Evolutionary conservation across 192 early-diverging fungal genomes (phyloP), one percentile per base, ranked within the genome.

Genomic region (Linnemannia exigua): DNA sequence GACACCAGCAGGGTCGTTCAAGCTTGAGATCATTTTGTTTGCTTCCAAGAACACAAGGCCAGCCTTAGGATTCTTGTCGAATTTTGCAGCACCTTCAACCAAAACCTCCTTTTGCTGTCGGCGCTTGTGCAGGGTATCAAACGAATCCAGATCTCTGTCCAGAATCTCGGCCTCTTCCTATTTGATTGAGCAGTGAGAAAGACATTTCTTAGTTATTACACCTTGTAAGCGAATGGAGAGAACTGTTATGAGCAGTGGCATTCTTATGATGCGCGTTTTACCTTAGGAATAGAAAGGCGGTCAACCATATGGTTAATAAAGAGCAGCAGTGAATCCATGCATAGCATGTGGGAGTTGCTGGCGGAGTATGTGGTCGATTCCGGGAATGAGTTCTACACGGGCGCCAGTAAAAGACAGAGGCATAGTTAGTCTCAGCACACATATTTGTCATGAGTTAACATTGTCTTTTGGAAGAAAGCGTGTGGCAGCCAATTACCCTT

Each of bases 1-100:
- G 31, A 98, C 78, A 46, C 90, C 92, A 22, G 76, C 81, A 7
- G 94, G 90, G 73, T 88, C 80, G 47, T 93, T 88, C 38, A 81
- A 75, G n/a, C 87, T 77, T 9, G 79, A 76, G 47, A 78, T 92
- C 87, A 66, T 89, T 33, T 41, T 80, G 67, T 76, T 91, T 78
- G 46, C 91, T 91, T 96, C 93, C 72, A 98, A 88, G 77, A 94
- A 98, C 12, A 88, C 87, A 58, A 99, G 93, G 0, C 98, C 98
- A 8, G 95, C 93, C 84, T 97, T 98, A 6, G 97, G 94, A 69
- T 90, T 93, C 84, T 93, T 91, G 83, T 99, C 98, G 87, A 99
- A 99, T 58, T 93, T 85, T 38, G 90, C 88, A 9, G 96, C 95
- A 5, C 96, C 97, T 71, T 93, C 91, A 68, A 93, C 89, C 82